Base-by-base conservation (phyloP, 73 alveolate species). In the Durusdinium trenchii region DNA sequence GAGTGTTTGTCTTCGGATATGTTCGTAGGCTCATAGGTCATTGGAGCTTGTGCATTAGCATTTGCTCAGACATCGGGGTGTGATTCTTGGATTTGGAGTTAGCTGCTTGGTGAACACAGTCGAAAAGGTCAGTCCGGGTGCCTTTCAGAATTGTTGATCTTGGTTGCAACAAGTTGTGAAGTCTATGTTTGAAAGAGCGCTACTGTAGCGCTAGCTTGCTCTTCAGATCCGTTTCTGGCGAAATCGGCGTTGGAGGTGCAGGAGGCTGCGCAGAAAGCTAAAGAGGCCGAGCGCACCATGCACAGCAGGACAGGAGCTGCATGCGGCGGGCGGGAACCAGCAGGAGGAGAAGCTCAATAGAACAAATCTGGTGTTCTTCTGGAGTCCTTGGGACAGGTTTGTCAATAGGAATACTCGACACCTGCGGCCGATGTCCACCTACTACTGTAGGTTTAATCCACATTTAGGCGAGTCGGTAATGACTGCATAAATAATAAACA, bases 281-380 rank as follows among this genome's bases (percentile, higher is more conserved):
- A 87, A 43, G 95, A 87, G 36, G 95, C 95, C 9, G 95, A 87
- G 75, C 76, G 85, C 6, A 87, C 85, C 50, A 87, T 87, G 95
- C 95, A 87, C 86, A 62, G 71, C 95, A 87, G 95, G 95, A 36
- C n/a, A 36, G 18, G 93, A 1, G 20, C 10, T n/a, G 48, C n/a
- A n/a, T n/a, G n/a, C n/a, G n/a, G n/a, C n/a, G n/a, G n/a, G n/a
- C n/a, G n/a, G n/a, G n/a, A n/a, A n/a, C n/a, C n/a, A n/a, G n/a
- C n/a, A n/a, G n/a, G n/a, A n/a, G n/a, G n/a, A n/a, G n/a, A n/a
- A n/a, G n/a, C n/a, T n/a, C n/a, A n/a, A n/a, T n/a, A n/a, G n/a
- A n/a, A n/a, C n/a, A n/a, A n/a, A n/a, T n/a, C n/a, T n/a, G n/a
- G n/a, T n/a, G n/a, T n/a, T n/a, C n/a, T n/a, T n/a, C n/a, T n/a